Evolutionary conservation across 768 basidiomycete species (phyloP), one percentile per base, ranked within the genome.

Genomic region (Suillus discolor): DNA sequence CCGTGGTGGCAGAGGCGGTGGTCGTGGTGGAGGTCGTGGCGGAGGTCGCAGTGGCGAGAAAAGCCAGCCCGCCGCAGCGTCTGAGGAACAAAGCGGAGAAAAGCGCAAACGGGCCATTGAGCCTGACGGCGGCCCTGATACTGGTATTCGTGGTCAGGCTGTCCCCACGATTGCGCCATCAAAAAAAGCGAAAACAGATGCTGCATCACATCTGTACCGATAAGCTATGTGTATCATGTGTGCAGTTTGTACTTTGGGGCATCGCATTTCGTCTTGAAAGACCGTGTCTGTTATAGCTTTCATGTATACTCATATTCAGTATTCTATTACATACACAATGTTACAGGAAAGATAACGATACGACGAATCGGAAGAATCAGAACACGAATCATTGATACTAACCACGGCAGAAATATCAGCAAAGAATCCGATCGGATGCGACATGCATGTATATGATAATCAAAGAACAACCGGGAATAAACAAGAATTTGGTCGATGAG

Each of bases 31-130:
- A 28, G 72, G 77, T 8, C 67, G 72, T 0, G 72, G 70, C 6
- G 67, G 69, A 20, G 67, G 62, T 15, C 47, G 64, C 62, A 59
- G 57, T 53, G 67, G 72, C 55, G 68, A 62, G 2, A 72, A 64
- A 49, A 67, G 67, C 5, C 66, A 67, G 13, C 70, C 78, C 13
- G 68, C 73, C 23, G 66, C 71, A 3, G 71, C 70, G 13, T 79
- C 73, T 5, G 83, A 79, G 9, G 86, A 85, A 49, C 79, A 80
- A 65, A 74, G 79, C 2, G 91, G 90, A 36, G 90, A 90, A 68
- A 94, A 94, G 80, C 81, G 92, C 66, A 94, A 93, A 74, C 85
- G 90, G 45, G 87, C 83, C 1, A 81, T 91, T 0, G 92, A 93
- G 72, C 91, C 91, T 2, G 92, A 93, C 71, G 92, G 91, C 69